Evolutionary conservation across 768 basidiomycete species (phyloP).

Genomic region (Leccinum disarticulatum): DNA sequence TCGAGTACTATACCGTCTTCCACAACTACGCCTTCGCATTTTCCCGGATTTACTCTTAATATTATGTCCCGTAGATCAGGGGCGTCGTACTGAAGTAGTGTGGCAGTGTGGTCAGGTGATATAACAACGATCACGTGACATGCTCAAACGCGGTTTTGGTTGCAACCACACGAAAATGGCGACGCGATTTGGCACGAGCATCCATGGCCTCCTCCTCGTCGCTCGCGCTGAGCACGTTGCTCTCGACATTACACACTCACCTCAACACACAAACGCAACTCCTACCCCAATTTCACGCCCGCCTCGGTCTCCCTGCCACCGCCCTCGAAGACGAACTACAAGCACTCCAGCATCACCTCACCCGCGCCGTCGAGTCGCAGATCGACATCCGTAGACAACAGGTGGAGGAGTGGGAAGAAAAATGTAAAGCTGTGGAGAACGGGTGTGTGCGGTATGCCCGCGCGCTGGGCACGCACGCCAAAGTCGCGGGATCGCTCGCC

Average conservation of each 20-base stretch:
- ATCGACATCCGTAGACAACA: slow-evolving; percentile 69
- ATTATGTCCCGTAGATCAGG: no score
- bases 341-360: slow-evolving; percentile 70
- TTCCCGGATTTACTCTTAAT: no score
- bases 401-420: slow-evolving; percentile 71
- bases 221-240: slow-evolving; percentile 56
- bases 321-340: slow-evolving; percentile 81
- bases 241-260: slow-evolving; percentile 76
- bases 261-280: slow-evolving; percentile 80
- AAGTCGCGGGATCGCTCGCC: slow-evolving; percentile 59
- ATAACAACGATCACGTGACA: slow-evolving; percentile 29
- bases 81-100: no score
- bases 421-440: slow-evolving; percentile 60
- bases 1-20: no score
- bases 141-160: slow-evolving; percentile 22
- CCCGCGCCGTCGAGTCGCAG: slow-evolving; percentile 72
- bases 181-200: slow-evolving; percentile 13
- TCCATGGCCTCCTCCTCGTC: slow-evolving; percentile 34
- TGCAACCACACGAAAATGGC: slow-evolving; percentile 14
- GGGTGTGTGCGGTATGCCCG: slow-evolving; percentile 65
- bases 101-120: slow-evolving; percentile 20
- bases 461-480: slow-evolving; percentile 71
- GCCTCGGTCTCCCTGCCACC: slow-evolving; percentile 77
- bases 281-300: slow-evolving; percentile 77
- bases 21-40: no score